Evolutionary conservation across 1,284 basidiomycete species (phyloP).

Genomic region (Sanghuangporus baumii): DNA sequence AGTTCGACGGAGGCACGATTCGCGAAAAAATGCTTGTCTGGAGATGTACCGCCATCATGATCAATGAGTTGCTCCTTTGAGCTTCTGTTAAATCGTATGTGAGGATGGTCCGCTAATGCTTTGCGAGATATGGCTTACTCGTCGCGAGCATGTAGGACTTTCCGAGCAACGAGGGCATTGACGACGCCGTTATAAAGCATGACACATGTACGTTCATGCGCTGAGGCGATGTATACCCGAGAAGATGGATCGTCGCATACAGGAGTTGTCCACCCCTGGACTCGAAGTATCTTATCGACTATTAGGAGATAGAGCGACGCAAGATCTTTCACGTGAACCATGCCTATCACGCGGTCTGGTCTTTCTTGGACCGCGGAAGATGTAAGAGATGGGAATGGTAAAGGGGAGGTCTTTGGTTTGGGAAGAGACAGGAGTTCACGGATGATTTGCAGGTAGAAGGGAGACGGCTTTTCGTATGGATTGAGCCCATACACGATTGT

Average conservation of each 20-base stretch:
- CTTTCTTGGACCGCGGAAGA: neutral
- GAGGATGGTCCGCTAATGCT: neutral
- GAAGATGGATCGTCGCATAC: neutral
- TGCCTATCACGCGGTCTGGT: neutral
- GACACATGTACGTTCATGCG: neutral
- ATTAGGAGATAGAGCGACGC: neutral
- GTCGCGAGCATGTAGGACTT: neutral
- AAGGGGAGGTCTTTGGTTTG: neutral
- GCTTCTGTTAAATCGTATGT: neutral
- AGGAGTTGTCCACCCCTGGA: neutral
- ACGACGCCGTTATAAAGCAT: neutral
- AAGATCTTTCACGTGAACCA: conserved; percentile 6
- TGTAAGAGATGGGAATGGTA: neutral
- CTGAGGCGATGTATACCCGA: conserved; percentile 1
- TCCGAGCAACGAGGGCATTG: neutral
- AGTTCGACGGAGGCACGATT: neutral
- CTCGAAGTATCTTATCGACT: neutral
- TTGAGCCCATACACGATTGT: conserved; percentile 3
- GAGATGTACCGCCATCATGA: no score
- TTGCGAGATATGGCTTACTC: neutral
- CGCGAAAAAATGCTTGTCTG: neutral
- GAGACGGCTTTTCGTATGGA: conserved; percentile 13
- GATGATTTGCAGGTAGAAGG: conserved; percentile 2
- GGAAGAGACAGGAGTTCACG: neutral
- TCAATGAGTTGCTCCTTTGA: neutral